Base-by-base conservation (phyloP, 129 eudicot species). In the Flaveria sonorensis region DNA sequence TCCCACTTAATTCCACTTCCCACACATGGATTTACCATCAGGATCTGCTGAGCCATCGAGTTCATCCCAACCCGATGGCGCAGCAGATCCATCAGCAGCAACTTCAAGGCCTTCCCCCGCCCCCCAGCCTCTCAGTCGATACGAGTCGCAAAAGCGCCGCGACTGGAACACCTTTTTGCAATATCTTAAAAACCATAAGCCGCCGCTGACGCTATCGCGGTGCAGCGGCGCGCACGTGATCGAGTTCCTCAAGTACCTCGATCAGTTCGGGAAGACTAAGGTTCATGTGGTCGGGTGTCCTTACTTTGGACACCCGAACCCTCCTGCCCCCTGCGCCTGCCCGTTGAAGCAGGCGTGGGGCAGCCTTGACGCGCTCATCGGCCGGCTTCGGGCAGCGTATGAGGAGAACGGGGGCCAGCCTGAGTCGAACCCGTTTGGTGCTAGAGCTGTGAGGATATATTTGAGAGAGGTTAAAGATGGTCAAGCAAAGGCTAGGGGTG, bases 201-300 rank as follows among this genome's bases (percentile, higher is more conserved):
- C 68, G 4, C 68, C 68, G 16, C 15, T 61, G 43, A 30, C 8
- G 8, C n/a, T 61, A 7, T 28, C 68, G 0, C 43, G 39, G 1
- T 61, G 68, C 42, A 61, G 39, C 16, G 39, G 68, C 19, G 19
- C 39, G 5, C 68, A 61, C 0, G 68, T 61, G 19, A 30, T 61
- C 39, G 68, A 61, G 68, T 61, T 61, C 42, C 68, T 61, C 7
- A 61, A 16, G 42, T 61, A 61, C 68, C 68, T 61, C 7, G 68
- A 61, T 23, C 68, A 61, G 39, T 61, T 61, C 4, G 68, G 68
- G 6, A 61, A 61, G 19, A 61, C 68, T 28, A 61, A 61, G n/a
- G 68, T 61, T 28, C 68, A 61, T 30, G 16, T 28, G 9, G 15
- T 15, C n/a, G 40, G 42, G 11, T 61, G 68, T 61, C 7, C 39